Base-by-base conservation (phyloP, 2,329 filamentous ascomycete species). In the Neonectria hederae region DNA sequence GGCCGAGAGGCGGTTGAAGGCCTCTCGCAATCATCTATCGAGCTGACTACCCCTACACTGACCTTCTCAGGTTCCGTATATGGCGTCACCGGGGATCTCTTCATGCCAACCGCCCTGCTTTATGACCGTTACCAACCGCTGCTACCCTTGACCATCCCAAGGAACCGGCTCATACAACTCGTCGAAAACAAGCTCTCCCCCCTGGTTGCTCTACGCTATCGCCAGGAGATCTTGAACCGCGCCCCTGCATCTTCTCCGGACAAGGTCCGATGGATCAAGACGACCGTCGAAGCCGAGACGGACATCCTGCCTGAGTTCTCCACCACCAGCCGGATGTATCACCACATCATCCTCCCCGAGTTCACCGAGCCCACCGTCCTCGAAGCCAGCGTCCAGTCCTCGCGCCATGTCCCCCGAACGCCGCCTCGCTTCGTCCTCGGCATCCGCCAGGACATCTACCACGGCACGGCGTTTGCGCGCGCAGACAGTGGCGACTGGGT, bases 401-500 rank as follows among this genome's bases (percentile, higher is more conserved):
- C 73, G 57, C 66, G 58, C 35, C 65, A 69, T 61, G 60, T 56
- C 35, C 65, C 61, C 11, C 59, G 52, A 10, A 65, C 69, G 5
- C 62, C 67, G 14, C 78, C 77, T 1, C 72, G 74, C 4, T 56
- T 77, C 13, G 74, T 76, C 9, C 60, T 79, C 7, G 79, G 78
- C 3, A 61, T 80, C 5, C 76, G 78, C 54, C 75, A 76, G 22
- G 74, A 74, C 9, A 62, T 80, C 2, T 74, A 73, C 1, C 63
- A 69, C 14, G 81, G 81, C 7, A 78, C 74, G 0, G 74, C 73
- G 11, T 83, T 82, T 51, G 53, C 79, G 38, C 76, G 79, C 24
- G 74, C 75, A 5, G 82, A 84, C 66, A 82, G 76, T 40, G 82
- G 82, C 4, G 78, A 81, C 54, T 83, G 81, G 80, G 67, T 62